A percentile compares a stretch with the other conserved stretches of the same genome.
phyloP scores from a whole-genome alignment of 1,284 basidiomycete species.

The Meripilus lineatus region DNA sequence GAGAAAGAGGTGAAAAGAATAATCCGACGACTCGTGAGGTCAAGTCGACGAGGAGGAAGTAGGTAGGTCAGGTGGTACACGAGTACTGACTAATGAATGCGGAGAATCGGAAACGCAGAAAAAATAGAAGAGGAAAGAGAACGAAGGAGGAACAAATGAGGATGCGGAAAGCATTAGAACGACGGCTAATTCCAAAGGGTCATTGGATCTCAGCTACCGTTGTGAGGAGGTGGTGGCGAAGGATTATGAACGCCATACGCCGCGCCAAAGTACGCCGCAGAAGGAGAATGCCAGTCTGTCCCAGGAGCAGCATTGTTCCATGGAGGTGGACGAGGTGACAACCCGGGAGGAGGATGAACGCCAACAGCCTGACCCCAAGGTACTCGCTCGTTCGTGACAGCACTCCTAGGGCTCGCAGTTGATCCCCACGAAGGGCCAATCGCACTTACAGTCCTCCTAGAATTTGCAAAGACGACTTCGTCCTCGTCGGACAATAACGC shows the following conservation, averaged over 20 bases:
- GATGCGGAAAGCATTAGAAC: conserved; percentile 12
- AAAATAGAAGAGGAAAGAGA: conserved; percentile 10
- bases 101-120: conserved; percentile 9
- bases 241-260: conserved; percentile 42
- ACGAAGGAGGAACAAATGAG: conserved; percentile 5
- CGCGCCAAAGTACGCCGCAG: conserved; percentile 39
- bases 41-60: too few relatives aligned
- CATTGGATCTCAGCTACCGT: conserved; percentile 36
- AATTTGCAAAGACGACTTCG: conserved; percentile 57
- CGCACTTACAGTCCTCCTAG: conserved; percentile 38
- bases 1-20: too few relatives aligned
- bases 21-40: too few relatives aligned
- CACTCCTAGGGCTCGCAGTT: conserved; percentile 40
- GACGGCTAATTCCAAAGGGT: conserved; percentile 22
- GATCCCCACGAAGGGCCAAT: conserved; percentile 41
- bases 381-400: conserved; percentile 22
- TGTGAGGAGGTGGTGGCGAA: conserved; percentile 49
- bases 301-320: conserved; percentile 30
- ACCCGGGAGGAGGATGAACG: conserved; percentile 29
- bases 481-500: conserved; percentile 73
- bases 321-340: conserved; percentile 33
- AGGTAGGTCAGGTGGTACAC: too few relatives aligned
- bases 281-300: conserved; percentile 45
- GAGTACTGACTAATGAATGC: too few relatives aligned
- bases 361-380: conserved; percentile 40